These are phyloP conservation scores for Starmerella stellata DNA, from an alignment of 805 yeast species.

Conservation along the genomic window DNA sequence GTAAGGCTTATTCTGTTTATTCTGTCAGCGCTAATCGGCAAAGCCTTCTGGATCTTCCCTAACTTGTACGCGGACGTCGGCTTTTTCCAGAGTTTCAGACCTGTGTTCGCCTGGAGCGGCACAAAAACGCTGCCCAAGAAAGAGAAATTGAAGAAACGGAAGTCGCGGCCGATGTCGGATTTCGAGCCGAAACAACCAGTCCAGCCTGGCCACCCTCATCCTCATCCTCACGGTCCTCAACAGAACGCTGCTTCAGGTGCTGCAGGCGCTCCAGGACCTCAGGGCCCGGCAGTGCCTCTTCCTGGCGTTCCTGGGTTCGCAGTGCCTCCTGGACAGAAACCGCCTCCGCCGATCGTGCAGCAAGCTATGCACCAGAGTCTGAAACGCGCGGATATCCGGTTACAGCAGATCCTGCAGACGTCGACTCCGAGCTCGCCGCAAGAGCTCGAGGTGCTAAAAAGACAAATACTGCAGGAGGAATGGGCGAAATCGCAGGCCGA, in stretches of 20 bases:
- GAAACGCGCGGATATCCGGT: slow-evolving; percentile 10
- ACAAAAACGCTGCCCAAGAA: slow-evolving; percentile 18
- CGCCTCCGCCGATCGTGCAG: slow-evolving; percentile 8
- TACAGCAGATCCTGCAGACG: slow-evolving; percentile 3
- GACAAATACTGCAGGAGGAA: slow-evolving; percentile 15
- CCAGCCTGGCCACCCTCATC: neutral
- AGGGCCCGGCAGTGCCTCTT: neutral
- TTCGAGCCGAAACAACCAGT: neutral
- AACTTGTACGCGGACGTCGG: slow-evolving; percentile 92
- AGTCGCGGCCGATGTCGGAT: slow-evolving; percentile 1
- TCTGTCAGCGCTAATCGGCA: slow-evolving; percentile 38
- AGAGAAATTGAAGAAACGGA: slow-evolving; percentile 16
- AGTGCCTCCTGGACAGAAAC: slow-evolving; percentile 2
- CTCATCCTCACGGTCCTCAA: neutral
- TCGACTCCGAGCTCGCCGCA: slow-evolving; percentile 9
- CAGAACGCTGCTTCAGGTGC: no score
- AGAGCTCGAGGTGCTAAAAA: slow-evolving; percentile 12
- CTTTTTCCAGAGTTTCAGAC: slow-evolving; percentile 75
- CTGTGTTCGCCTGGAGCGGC: slow-evolving; percentile 71
- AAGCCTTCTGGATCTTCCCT: slow-evolving; percentile 93
- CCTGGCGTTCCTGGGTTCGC: neutral
- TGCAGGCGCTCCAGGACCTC: neutral
- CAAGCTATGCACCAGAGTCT: slow-evolving; percentile 8
- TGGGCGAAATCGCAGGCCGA: slow-evolving; percentile 11
- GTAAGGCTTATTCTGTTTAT: slow-evolving; percentile 57